phyloP scores from a whole-genome alignment of 2,329 filamentous ascomycete species.

The Diaporthe citriasiana region DNA sequence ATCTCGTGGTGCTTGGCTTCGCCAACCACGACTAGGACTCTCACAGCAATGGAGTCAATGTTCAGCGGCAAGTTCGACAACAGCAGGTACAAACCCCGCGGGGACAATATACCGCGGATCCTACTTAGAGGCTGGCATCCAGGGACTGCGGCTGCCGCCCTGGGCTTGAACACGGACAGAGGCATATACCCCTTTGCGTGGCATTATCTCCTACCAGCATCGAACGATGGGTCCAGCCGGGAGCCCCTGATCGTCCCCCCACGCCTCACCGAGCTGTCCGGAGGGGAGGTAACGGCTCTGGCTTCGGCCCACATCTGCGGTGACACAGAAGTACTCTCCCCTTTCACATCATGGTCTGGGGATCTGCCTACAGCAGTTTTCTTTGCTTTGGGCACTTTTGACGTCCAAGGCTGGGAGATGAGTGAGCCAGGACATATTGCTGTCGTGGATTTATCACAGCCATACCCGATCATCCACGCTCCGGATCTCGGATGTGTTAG shows the following conservation, averaged over 20 bases:
- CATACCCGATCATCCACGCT: not conserved
- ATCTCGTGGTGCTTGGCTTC: not conserved
- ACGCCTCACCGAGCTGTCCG: not conserved
- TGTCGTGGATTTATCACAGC: not conserved
- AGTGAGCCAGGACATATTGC: not conserved
- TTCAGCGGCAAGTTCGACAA: not conserved
- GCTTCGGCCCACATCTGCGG: not conserved
- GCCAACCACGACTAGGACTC: not conserved
- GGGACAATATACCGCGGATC: not conserved
- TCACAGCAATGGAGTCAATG: not conserved
- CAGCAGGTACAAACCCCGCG: not conserved
- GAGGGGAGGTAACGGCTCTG: not conserved
- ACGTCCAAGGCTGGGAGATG: not conserved
- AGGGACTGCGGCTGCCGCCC: not conserved
- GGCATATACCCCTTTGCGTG: slow-evolving; percentile 4
- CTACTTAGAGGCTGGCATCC: slow-evolving; percentile 1
- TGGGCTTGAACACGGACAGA: not conserved
- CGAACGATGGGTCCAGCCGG: not conserved
- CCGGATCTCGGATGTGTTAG: not conserved
- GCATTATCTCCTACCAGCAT: not conserved
- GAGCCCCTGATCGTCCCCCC: not conserved
- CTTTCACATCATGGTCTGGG: not conserved
- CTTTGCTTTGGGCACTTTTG: not conserved
- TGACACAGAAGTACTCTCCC: not conserved
- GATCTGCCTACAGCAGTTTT: not conserved